Percentiles rank a stretch among this genome's conserved stretches.
phyloP scores from a whole-genome alignment of 1,139 yeast genomes.

The Suhomyces anneliseae region DNA sequence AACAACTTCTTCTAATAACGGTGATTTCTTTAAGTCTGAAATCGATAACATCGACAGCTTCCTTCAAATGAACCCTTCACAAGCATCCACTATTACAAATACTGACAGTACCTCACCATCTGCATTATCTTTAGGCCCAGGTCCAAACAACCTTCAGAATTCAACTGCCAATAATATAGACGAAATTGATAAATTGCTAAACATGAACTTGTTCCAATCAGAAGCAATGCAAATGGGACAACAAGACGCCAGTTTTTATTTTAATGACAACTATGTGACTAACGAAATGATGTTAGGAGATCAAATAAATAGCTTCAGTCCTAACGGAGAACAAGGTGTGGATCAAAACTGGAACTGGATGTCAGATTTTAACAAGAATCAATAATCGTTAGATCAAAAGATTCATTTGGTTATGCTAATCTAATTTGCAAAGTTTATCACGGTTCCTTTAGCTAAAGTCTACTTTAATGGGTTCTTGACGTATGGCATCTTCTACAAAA shows the following conservation, averaged over 20 bases:
- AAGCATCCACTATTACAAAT: conserved; percentile 3
- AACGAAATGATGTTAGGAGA: conserved; percentile 14
- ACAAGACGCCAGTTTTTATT: conserved; percentile 1
- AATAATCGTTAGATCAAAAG: too few relatives aligned
- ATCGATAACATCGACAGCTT: conserved; percentile 12
- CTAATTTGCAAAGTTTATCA: too few relatives aligned
- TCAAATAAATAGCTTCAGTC: conserved; percentile 4
- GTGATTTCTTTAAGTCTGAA: not conserved
- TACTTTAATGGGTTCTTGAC: too few relatives aligned
- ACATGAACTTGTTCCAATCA: conserved; percentile 41
- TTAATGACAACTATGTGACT: conserved; percentile 1
- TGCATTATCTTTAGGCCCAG: conserved; percentile 3
- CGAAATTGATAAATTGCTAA: conserved; percentile 43
- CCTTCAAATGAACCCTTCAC: conserved; percentile 6
- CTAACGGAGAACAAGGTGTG: conserved; percentile 3
- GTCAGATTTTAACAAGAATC: not conserved
- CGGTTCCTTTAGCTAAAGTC: too few relatives aligned
- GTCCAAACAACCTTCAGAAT: not conserved
- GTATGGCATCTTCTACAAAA: too few relatives aligned
- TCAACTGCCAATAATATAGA: conserved; percentile 22
- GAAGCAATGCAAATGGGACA: conserved; percentile 27
- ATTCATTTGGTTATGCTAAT: too few relatives aligned
- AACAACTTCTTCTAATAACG: conserved; percentile 1
- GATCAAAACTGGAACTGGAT: conserved; percentile 19
- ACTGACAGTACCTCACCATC: conserved; percentile 8